phyloP scores from a whole-genome alignment of 2,329 filamentous ascomycete genomes.

The Fusarium papillatum region DNA sequence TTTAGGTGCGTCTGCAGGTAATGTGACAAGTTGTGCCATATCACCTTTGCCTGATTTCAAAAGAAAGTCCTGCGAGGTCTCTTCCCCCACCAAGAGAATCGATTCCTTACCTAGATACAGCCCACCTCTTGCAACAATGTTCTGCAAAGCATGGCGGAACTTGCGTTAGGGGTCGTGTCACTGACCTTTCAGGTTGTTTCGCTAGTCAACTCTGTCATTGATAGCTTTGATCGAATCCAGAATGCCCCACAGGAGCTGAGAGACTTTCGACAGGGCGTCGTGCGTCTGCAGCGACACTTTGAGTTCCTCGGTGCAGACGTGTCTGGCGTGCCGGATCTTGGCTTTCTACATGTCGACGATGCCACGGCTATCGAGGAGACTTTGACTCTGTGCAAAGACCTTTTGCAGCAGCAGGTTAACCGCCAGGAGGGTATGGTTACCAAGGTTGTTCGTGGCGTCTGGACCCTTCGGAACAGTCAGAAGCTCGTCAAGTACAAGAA shows the following conservation, averaged over 20 bases:
- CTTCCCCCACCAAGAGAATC: not conserved
- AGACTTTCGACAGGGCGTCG: constrained; percentile 16
- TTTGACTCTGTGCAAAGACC: not conserved
- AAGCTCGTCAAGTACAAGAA: constrained; percentile 12
- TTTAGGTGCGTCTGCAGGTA: not conserved
- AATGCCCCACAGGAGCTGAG: constrained; percentile 21
- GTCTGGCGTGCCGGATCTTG: not conserved
- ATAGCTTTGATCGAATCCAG: constrained; percentile 18
- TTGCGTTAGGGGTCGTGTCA: constrained; percentile 8
- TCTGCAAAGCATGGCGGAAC: constrained; percentile 10
- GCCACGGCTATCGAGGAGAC: constrained; percentile 8
- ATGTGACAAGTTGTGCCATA: not conserved
- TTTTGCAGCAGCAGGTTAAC: not conserved
- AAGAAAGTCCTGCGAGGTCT: not conserved
- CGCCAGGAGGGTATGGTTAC: not conserved
- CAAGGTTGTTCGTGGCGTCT: constrained; percentile 4
- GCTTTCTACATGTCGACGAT: constrained; percentile 2
- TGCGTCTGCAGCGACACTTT: constrained; percentile 19
- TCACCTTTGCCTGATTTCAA: not conserved
- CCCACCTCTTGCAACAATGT: constrained; percentile 11
- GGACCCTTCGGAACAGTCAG: constrained; percentile 1
- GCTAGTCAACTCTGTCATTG: constrained; percentile 17
- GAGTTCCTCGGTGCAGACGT: constrained; percentile 7
- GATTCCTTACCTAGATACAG: not conserved
- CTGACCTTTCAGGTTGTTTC: constrained; percentile 11